Conservation (phyloP, 2,329 filamentous ascomycete genomes). For the Ophiostoma sp. region DNA sequence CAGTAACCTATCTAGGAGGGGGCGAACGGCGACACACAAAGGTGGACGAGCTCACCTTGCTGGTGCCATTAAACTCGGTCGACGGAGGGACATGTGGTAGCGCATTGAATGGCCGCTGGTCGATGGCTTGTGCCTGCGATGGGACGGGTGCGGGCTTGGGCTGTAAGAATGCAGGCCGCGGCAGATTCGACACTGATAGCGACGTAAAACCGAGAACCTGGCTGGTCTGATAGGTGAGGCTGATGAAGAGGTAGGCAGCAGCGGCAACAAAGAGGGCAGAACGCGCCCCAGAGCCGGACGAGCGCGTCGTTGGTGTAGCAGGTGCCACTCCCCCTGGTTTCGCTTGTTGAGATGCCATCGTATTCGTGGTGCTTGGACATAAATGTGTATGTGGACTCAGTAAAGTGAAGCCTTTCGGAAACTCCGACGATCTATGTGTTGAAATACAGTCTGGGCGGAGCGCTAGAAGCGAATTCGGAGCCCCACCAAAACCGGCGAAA, state of each 20-base stretch:
- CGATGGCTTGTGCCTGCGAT: constrained; percentile 44
- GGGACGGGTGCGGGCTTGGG: constrained; percentile 31
- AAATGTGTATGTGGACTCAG: background rate
- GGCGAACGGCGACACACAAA: too few species aligned
- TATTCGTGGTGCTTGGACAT: too few species aligned
- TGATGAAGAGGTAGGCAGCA: background rate
- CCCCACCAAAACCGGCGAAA: background rate
- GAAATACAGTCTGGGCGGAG: background rate
- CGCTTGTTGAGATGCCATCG: background rate
- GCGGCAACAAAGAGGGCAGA: background rate
- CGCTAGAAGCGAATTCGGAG: background rate
- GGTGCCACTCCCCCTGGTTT: background rate
- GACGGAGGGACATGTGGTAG: constrained; percentile 44
- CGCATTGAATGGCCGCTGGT: constrained; percentile 48
- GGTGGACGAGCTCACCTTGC: background rate
- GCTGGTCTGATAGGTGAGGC: background rate
- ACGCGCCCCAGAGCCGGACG: background rate
- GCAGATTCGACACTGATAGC: background rate
- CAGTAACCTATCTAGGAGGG: background rate
- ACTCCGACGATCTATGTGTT: background rate
- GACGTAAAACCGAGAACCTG: background rate
- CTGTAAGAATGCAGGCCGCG: background rate
- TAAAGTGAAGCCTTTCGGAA: background rate
- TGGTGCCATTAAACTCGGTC: constrained; percentile 39
- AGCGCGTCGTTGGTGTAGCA: background rate